Conservation (phyloP, 768 basidiomycete species). For the Russula emetica region DNA sequence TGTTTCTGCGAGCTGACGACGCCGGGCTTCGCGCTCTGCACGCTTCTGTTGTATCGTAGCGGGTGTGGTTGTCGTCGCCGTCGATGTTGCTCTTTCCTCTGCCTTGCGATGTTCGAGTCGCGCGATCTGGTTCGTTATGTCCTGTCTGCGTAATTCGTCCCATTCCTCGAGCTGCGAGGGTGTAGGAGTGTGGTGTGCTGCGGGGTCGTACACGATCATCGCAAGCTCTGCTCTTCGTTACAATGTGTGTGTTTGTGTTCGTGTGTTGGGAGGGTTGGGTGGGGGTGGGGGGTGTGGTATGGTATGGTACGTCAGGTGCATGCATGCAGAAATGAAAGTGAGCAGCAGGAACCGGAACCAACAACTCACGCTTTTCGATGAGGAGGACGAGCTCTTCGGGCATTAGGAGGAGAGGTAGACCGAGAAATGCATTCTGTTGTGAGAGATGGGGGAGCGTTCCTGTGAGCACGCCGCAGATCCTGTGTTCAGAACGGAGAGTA, state of each 20-base stretch:
- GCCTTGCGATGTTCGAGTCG: constrained; percentile 43
- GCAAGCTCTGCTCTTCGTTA: constrained; percentile 54
- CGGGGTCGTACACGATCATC: constrained; percentile 67
- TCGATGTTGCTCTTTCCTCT: constrained; percentile 41
- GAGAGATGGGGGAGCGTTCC: constrained; percentile 93
- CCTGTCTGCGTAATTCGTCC: constrained; percentile 47
- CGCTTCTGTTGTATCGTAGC: constrained; percentile 46
- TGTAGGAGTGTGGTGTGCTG: constrained; percentile 51
- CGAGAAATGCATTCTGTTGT: constrained; percentile 95
- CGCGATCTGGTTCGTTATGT: constrained; percentile 46
- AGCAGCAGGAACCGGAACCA: neutral
- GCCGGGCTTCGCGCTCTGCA: constrained; percentile 57
- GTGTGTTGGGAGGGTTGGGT: too few species aligned
- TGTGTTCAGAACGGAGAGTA: constrained; percentile 70
- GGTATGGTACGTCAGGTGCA: neutral
- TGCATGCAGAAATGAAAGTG: too few species aligned
- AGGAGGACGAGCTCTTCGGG: constrained; percentile 92
- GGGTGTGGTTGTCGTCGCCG: constrained; percentile 35
- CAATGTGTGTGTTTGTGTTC: too few species aligned
- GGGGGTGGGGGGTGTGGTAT: too few species aligned
- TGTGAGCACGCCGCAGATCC: constrained; percentile 76
- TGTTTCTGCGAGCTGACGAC: neutral
- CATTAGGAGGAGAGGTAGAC: constrained; percentile 81
- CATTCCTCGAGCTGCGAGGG: constrained; percentile 47
- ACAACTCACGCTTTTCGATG: constrained; percentile 62